Base-by-base conservation (phyloP, 106 monocot genomes). In the Dendrobium huoshanense region DNA sequence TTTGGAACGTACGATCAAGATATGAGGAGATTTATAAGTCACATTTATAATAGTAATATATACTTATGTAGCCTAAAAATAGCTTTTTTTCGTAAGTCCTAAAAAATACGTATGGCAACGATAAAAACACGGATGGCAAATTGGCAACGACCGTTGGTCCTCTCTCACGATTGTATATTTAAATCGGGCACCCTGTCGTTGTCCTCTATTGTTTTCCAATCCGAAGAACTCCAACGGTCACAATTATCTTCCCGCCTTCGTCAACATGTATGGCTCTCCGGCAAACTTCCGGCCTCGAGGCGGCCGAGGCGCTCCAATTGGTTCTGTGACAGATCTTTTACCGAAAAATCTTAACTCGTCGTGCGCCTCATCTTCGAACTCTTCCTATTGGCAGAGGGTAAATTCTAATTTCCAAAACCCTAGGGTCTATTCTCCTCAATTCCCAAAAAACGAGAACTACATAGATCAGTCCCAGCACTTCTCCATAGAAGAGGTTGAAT, bases 401-500 rank as follows among this genome's bases (percentile, higher is more conserved):
- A 59, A 75, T 49, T 31, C 74, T 81, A 55, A n/a, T 55, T 41
- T 42, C n/a, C 31, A 20, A 61, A 59, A 55, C 24, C 55, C 74
- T 56, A 9, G 11, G 56, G 15, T 24, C 11, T 11, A 9, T 41
- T 1, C 40, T 18, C 16, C 29, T 41, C 18, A 17, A 9, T 20
- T 59, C n/a, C 20, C 59, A 6, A 9, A 55, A 18, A 55, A 55
- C 11, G 55, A 11, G 11, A 55, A 55, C 55, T 55, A 55, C 18
- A 18, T 9, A 55, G 7, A 18, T 20, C 59, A 18, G 17, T 59
- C 11, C 56, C 75, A 18, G 5, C 4, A 24, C 8, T 8, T 74
- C 0, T 13, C 70, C 56, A 0, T 49, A 18, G 81, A 85, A 59
- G n/a, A 22, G 61, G 81, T 78, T 22, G 85, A 85, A 72, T 77